phyloP scores from a whole-genome alignment of 371 early-diverging fungal species.

The Umbelopsis sp. region DNA sequence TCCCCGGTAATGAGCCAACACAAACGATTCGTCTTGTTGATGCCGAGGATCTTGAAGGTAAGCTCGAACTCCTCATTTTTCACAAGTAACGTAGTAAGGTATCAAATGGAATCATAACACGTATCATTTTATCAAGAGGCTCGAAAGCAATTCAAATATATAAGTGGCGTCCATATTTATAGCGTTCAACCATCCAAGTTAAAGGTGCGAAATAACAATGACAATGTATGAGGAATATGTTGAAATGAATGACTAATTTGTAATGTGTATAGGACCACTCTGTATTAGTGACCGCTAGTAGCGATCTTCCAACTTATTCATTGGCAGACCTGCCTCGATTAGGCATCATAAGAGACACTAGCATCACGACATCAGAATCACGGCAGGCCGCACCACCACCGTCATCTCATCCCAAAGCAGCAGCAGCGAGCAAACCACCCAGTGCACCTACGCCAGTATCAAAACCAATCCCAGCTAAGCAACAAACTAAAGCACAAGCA shows the following conservation, averaged over 20 bases:
- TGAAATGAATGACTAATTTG: not conserved
- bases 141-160: not conserved
- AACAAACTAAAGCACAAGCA: not conserved
- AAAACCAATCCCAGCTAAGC: not conserved
- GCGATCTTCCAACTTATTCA: not conserved
- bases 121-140: not conserved
- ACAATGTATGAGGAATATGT: not conserved
- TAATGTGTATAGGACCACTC: not conserved
- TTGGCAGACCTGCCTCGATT: not conserved
- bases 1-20: not conserved
- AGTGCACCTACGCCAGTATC: not conserved
- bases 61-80: no score
- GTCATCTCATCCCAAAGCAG: not conserved
- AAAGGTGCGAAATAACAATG: not conserved
- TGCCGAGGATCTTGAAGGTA: constrained; percentile 13
- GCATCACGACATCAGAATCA: not conserved
- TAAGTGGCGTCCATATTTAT: not conserved
- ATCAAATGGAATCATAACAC: not conserved
- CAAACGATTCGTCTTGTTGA: constrained; percentile 5
- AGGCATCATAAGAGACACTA: not conserved
- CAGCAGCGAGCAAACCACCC: not conserved
- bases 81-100: not conserved
- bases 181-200: constrained; percentile 8
- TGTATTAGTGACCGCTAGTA: not conserved
- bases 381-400: not conserved